phyloP scores from a whole-genome alignment of 1,284 basidiomycete genomes.

The Phellinidium pouzarii region DNA sequence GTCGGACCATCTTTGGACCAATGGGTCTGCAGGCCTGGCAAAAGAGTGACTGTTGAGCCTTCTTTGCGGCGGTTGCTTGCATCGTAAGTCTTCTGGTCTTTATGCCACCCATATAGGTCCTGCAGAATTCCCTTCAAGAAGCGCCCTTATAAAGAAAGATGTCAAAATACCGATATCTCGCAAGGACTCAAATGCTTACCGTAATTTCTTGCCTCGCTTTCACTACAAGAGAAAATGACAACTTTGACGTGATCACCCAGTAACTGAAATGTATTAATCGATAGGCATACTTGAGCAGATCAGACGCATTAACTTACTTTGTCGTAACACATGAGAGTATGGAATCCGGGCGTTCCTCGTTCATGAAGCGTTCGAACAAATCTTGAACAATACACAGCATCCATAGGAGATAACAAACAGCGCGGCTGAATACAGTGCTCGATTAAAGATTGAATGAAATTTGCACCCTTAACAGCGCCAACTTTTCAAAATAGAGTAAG shows the following conservation, averaged over 20 bases:
- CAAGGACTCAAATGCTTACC: conserved; percentile 40
- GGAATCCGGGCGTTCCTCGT: conserved; percentile 82
- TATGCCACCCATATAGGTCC: conserved; percentile 74
- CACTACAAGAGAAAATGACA: conserved; percentile 88
- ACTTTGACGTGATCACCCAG: conserved; percentile 80
- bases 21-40: conserved; percentile 59
- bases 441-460: conserved; percentile 59
- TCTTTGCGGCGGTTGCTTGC: conserved; percentile 61
- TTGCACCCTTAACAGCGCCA: conserved; percentile 32
- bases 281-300: neutral
- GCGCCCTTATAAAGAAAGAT: conserved; percentile 46
- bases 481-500: conserved; percentile 3
- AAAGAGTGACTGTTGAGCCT: conserved; percentile 53
- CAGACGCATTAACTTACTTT: conserved; percentile 42
- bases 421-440: conserved; percentile 93
- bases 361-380: conserved; percentile 86
- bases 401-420: conserved; percentile 88
- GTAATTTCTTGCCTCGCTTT: conserved; percentile 94
- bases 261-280: conserved; percentile 39
- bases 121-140: conserved; percentile 76
- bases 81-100: conserved; percentile 58
- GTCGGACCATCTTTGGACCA: conserved; percentile 38
- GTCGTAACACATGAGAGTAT: conserved; percentile 82
- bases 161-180: conserved; percentile 12
- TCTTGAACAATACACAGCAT: conserved; percentile 90